Conservation (phyloP, 495 filamentous ascomycete species). For the Trypethelium eluteriae region DNA sequence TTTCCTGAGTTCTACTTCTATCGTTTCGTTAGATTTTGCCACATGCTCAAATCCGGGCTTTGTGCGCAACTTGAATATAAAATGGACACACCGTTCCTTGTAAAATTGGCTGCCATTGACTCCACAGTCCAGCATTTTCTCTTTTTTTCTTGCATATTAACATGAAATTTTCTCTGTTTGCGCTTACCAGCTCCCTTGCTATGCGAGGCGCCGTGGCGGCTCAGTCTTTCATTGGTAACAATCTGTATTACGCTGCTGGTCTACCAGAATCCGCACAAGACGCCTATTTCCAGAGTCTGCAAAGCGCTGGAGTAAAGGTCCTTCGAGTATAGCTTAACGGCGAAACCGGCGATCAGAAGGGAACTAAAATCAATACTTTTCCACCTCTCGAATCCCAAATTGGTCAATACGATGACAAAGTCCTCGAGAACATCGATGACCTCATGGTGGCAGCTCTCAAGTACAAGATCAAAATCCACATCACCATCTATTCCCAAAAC, state of each 20-base stretch:
- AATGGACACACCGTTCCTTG: too few species aligned
- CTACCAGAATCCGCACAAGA: neutral
- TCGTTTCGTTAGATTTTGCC: too few species aligned
- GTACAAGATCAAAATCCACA: constrained; percentile 18
- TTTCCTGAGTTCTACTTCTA: too few species aligned
- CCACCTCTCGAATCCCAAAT: constrained; percentile 12
- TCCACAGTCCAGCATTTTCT: neutral
- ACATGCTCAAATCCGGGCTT: too few species aligned
- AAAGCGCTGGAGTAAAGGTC: constrained; percentile 15
- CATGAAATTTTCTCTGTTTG: neutral
- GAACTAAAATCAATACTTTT: neutral
- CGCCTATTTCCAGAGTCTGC: constrained; percentile 2
- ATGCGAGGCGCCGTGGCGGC: neutral
- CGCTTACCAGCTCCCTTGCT: neutral
- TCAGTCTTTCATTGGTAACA: constrained; percentile 8
- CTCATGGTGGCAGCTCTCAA: constrained; percentile 16
- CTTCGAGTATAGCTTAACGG: constrained; percentile 22
- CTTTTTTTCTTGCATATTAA: neutral
- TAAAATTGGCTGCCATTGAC: neutral
- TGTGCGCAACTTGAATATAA: too few species aligned
- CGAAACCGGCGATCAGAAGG: neutral
- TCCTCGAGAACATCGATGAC: constrained; percentile 15
- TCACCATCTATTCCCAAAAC: constrained; percentile 20
- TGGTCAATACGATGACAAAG: constrained; percentile 13
- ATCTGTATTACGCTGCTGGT: constrained; percentile 5